Percentiles rank a stretch among this genome's conserved stretches.
phyloP scores from a whole-genome alignment of 768 basidiomycete species.

The Lactarius hengduanensis region DNA sequence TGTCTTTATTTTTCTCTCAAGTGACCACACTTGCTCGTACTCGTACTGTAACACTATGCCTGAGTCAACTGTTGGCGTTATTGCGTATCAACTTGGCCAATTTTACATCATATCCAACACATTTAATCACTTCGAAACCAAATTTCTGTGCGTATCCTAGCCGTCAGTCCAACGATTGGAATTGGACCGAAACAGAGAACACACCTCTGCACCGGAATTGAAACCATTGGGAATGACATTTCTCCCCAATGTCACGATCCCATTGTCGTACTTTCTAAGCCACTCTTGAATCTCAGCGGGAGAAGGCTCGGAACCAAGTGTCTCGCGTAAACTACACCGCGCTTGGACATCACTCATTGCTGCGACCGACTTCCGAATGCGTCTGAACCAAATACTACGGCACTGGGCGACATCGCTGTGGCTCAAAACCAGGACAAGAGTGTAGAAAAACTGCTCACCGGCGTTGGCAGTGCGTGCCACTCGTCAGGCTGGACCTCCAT shows the following conservation, averaged over 20 bases:
- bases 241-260: accelerated
- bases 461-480: not conserved
- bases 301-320: not conserved
- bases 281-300: conserved; percentile 1
- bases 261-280: no score
- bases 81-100: not conserved
- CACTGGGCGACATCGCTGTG: not conserved
- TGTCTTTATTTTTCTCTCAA: no score
- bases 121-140: not conserved
- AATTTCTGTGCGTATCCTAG: not conserved
- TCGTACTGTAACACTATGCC: no score
- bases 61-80: not conserved
- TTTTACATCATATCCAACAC: not conserved
- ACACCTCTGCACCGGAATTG: conserved; percentile 9
- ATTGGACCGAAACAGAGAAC: not conserved
- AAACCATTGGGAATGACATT: not conserved
- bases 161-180: not conserved
- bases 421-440: not conserved
- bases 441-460: not conserved
- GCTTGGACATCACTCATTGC: not conserved
- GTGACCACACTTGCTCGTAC: no score
- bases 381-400: accelerated
- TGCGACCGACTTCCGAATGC: accelerated
- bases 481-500: not conserved
- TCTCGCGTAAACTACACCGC: not conserved